phyloP scores from a whole-genome alignment of 169 alveolate genomes.

The Eimeria acervulina region DNA sequence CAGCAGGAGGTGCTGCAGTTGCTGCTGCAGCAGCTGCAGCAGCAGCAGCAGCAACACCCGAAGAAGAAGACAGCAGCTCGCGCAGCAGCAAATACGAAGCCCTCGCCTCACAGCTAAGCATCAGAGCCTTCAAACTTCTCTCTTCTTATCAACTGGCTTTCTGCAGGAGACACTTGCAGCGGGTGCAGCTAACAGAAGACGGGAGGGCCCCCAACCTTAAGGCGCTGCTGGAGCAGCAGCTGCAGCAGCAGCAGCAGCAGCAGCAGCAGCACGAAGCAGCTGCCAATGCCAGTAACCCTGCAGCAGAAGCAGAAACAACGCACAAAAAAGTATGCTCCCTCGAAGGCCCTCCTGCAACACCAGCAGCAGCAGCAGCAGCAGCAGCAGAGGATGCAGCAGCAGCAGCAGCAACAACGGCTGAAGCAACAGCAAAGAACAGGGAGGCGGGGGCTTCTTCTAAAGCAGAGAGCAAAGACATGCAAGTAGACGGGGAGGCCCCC shows the following conservation, averaged over 20 bases:
- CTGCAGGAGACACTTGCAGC: constrained; percentile 71
- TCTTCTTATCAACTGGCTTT: constrained; percentile 65
- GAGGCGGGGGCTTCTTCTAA: neutral
- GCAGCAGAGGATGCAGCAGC: neutral
- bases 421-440: neutral
- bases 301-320: neutral
- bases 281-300: neutral
- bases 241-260: constrained; percentile 61
- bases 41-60: constrained; percentile 35
- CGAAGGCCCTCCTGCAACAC: neutral
- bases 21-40: constrained; percentile 48
- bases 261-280: neutral
- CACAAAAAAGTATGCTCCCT: constrained; percentile 24
- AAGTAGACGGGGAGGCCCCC: neutral
- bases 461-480: neutral
- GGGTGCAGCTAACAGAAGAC: constrained; percentile 45
- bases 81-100: neutral
- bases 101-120: constrained; percentile 22
- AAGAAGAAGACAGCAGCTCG: neutral
- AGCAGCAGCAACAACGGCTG: neutral
- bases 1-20: neutral
- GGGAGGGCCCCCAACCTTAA: neutral
- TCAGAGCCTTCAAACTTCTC: constrained; percentile 54
- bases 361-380: constrained; percentile 30
- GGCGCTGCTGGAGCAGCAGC: constrained; percentile 62